Evolutionary conservation across 768 basidiomycete species (phyloP).

Genomic region (Rhizopogon vinicolor): DNA sequence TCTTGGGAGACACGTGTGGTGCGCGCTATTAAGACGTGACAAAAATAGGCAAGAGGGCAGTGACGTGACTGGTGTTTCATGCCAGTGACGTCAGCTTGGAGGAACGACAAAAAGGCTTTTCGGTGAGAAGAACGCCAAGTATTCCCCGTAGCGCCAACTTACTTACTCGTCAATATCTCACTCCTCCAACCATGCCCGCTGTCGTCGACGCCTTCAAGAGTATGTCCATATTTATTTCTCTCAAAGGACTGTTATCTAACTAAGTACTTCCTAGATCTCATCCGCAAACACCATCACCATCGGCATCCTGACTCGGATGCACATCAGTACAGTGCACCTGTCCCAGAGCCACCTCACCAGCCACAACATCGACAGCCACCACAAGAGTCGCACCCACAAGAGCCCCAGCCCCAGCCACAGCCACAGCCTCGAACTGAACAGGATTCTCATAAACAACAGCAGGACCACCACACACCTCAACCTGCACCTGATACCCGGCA

Average conservation of each 20-base stretch:
- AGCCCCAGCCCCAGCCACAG: constrained; percentile 31
- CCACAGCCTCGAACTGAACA: constrained; percentile 25
- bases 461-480: constrained; percentile 1
- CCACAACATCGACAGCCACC: constrained; percentile 30
- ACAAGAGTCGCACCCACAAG: constrained; percentile 28
- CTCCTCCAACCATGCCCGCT: constrained; percentile 48
- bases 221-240: constrained; percentile 27
- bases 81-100: constrained; percentile 29
- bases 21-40: neutral
- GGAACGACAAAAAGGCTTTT: constrained; percentile 27
- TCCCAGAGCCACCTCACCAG: constrained; percentile 16
- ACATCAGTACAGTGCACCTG: constrained; percentile 17
- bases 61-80: constrained; percentile 3
- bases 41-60: constrained; percentile 7
- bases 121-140: constrained; percentile 6
- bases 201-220: constrained; percentile 91
- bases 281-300: constrained; percentile 70
- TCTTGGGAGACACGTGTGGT: neutral
- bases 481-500: constrained; percentile 26
- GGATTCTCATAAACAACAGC: constrained; percentile 15
- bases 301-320: constrained; percentile 32
- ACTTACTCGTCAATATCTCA: neutral
- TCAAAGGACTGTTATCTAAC: constrained; percentile 6
- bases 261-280: constrained; percentile 59
- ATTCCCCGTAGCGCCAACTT: neutral